Base-by-base conservation (phyloP, 2,329 filamentous ascomycete species). In the Cladosporium sp. region DNA sequence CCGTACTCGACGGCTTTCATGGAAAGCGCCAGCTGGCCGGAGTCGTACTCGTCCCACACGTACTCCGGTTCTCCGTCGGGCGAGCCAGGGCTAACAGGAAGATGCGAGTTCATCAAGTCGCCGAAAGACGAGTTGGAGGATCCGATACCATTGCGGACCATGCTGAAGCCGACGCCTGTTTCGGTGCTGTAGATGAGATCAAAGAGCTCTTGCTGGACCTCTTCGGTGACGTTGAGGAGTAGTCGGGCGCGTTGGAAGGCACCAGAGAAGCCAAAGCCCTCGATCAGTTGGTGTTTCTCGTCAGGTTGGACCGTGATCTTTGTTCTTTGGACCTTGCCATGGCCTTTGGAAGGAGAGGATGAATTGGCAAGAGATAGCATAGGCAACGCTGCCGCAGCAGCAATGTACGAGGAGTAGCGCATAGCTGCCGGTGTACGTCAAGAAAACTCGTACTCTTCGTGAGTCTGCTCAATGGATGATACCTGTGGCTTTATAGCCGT, bases 11-110 rank as follows among this genome's bases (percentile, higher is more conserved):
- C 68, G 3, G 83, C 84, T 71, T 83, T 76, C 74, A 85, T 78
- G 12, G 80, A 79, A 51, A 87, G 75, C 72, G 78, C 85, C 18
- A 87, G 72, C 75, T 86, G 84, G 3, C 82, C 81, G 8, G 21
- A 74, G 65, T 85, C 82, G 54, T 83, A 32, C 6, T 76, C 75
- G 67, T 85, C 81, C 78, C 82, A 84, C 11, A 74, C 71, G 65
- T 85, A 85, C 18, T 77, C 72, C 0, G 82, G 81, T 26, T 73
- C 73, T 4, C 74, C 77, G 2, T 69, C 74, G 1, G 83, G 80
- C 1, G 75, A 76, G 1, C 82, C 82, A 0, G 83, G 82, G 64
- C 73, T 80, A 30, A 72, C 71, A 69, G 5, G 73, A 74, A n/a
- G 79, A 21, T 49, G 41, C 8, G 28, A 28, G 18, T 64, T 52